These are phyloP conservation scores for Naganishia friedmannii DNA, from an alignment of 768 basidiomycete genomes.

Conservation along the genomic window DNA sequence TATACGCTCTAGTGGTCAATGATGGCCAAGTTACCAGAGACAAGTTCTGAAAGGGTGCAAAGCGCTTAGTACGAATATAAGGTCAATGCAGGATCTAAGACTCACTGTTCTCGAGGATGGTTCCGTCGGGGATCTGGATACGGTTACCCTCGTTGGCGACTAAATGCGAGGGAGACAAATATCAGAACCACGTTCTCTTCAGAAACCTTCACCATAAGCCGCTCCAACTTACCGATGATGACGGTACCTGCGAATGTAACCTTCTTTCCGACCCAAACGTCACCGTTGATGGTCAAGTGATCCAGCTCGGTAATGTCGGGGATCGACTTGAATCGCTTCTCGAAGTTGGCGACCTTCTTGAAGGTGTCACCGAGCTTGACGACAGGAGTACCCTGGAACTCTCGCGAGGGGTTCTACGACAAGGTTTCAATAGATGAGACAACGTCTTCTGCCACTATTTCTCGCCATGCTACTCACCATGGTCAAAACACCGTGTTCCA, in stretches of 20 bases:
- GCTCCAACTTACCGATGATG: constrained; percentile 57
- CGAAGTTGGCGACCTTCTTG: constrained; percentile 86
- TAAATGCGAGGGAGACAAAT: not conserved
- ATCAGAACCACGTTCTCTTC: too few relatives aligned
- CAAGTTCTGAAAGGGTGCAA: constrained; percentile 56
- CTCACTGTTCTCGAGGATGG: constrained; percentile 70
- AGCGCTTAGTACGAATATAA: not conserved
- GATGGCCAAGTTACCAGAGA: constrained; percentile 82
- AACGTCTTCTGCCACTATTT: not conserved
- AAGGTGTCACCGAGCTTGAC: constrained; percentile 96
- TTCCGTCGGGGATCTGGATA: constrained; percentile 80
- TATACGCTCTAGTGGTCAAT: constrained; percentile 56
- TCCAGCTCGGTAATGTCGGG: constrained; percentile 86
- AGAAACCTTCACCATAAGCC: too few relatives aligned
- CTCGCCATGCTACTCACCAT: constrained; percentile 54
- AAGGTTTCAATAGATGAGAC: not conserved
- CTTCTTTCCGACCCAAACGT: constrained; percentile 83
- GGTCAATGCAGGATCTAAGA: constrained; percentile 5
- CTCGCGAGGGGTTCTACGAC: constrained; percentile 44
- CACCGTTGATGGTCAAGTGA: constrained; percentile 88
- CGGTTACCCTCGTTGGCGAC: constrained; percentile 77
- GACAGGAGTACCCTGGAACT: constrained; percentile 65
- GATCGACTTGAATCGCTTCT: constrained; percentile 62
- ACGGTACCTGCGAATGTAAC: constrained; percentile 76
- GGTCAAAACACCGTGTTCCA: constrained; percentile 80